Percentiles rank a stretch among this genome's conserved stretches.
Evolutionary conservation across 495 filamentous ascomycete genomes (phyloP).

Genomic region (Hypomontagnella submonticulosa): DNA sequence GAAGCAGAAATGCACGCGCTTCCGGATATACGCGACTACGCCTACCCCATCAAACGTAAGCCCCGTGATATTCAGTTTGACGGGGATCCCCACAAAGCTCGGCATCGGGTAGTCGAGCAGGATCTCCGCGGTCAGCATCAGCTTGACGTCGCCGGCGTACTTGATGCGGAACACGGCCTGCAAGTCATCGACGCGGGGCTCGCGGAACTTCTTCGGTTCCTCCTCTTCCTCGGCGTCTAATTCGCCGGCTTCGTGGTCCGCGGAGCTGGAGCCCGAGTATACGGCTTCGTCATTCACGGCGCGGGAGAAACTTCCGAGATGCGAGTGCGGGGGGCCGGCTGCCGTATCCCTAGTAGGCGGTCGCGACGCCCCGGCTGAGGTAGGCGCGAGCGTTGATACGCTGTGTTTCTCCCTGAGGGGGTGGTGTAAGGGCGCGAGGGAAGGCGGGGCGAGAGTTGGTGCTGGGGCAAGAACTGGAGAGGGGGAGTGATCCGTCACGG

Average conservation of each 20-base stretch:
- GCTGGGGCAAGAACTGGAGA: slow-evolving; percentile 25
- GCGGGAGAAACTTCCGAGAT: slow-evolving; percentile 32
- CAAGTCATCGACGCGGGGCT: slow-evolving; percentile 72
- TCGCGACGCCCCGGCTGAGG: slow-evolving; percentile 56
- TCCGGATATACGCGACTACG: slow-evolving; percentile 87
- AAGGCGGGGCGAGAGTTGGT: slow-evolving; percentile 33
- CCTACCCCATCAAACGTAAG: slow-evolving; percentile 94
- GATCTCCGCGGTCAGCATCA: slow-evolving; percentile 92
- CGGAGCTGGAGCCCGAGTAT: slow-evolving; percentile 21
- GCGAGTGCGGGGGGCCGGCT: slow-evolving; percentile 12
- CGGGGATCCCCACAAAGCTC: slow-evolving; percentile 90
- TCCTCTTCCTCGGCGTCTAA: slow-evolving; percentile 50
- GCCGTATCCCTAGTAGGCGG: slow-evolving; percentile 59
- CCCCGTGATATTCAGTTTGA: slow-evolving; percentile 92
- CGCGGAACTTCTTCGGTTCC: slow-evolving; percentile 52
- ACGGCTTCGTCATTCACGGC: not conserved
- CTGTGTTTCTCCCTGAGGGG: slow-evolving; percentile 61
- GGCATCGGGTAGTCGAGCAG: slow-evolving; percentile 98
- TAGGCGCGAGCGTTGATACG: slow-evolving; percentile 64
- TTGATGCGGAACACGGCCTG: slow-evolving; percentile 90
- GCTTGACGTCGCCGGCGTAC: slow-evolving; percentile 84
- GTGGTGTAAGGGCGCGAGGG: slow-evolving; percentile 35
- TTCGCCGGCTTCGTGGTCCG: slow-evolving; percentile 13
- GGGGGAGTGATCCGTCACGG: slow-evolving; percentile 53
- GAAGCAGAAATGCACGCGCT: slow-evolving; percentile 90